Base-by-base conservation (phyloP, 169 alveolate species). In the Plasmodium coatneyi region DNA sequence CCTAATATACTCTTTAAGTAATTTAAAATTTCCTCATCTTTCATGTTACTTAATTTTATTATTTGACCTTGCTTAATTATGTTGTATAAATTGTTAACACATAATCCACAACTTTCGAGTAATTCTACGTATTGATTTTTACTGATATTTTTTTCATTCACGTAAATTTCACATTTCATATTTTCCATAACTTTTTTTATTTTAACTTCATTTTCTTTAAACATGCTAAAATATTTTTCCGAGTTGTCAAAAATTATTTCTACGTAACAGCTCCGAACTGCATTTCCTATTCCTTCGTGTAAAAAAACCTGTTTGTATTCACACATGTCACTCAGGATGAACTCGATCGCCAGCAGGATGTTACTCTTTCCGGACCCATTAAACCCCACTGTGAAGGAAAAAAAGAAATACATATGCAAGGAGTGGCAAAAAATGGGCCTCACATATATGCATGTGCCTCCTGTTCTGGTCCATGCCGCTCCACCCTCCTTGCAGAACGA, bases 101-200 rank as follows among this genome's bases (percentile, higher is more conserved):
- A 87, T 39, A 87, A 79, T 22, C 93, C 93, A 10, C 93, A 87
- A 54, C 93, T 87, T 79, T 87, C 93, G 14, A 87, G 80, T 52
- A 87, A 79, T 79, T 87, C 93, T n/a, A 87, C 93, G 80, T 87
- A 87, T 79, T 87, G 93, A 79, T 80, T 87, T 79, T 87, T 87
- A 49, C 93, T 87, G 12, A 87, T 52, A 87, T 87, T 87, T 46
- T 87, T 87, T 54, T 87, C 93, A 87, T 87, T 87, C 70, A 87
- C 89, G 52, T 43, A 87, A 25, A 87, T 87, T 87, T 87, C 93
- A 56, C 93, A 87, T 39, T 87, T 87, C 93, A 87, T 87, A 87
- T 87, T 87, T 87, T 87, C 93, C 82, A 87, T 78, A 19, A 87
- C 93, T 60, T 87, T 87, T 87, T 87, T 87, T 76, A 87, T 87